A percentile compares a stretch with the other conserved stretches of the same genome.
These are phyloP conservation scores for Codiaeum variegatum DNA, from an alignment of 441 rosid genomes.

Conservation along the genomic window DNA sequence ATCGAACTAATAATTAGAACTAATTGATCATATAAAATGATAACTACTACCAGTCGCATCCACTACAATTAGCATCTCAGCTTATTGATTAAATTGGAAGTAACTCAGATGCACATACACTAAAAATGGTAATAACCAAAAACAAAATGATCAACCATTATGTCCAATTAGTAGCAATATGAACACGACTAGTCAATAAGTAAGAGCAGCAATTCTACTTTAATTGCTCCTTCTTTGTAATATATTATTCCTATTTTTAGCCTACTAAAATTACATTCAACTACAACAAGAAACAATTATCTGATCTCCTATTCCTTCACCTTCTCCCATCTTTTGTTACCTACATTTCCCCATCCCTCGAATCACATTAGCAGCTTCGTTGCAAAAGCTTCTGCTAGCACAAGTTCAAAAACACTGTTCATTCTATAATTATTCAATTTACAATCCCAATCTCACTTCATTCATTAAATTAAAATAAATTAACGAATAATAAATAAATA, in stretches of 20 bases:
- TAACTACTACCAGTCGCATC: background rate
- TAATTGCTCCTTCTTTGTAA: background rate
- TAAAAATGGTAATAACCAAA: conserved; percentile 9
- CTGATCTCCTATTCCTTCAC: background rate
- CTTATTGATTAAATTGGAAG: conserved; percentile 8
- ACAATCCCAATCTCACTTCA: conserved; percentile 37
- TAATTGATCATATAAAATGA: background rate
- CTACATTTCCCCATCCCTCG: background rate
- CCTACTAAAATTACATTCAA: background rate
- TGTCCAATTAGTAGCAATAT: background rate
- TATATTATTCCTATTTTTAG: background rate
- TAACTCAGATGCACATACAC: background rate
- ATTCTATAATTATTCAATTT: conserved; percentile 24
- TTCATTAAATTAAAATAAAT: conserved; percentile 11
- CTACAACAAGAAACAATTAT: background rate
- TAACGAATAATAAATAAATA: background rate
- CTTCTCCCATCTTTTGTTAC: background rate
- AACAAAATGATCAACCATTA: conserved; percentile 3
- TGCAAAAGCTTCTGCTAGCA: conserved; percentile 1
- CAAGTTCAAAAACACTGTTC: conserved; percentile 10
- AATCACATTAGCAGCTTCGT: conserved; percentile 20
- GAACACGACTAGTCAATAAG: background rate
- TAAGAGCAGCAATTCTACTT: conserved; percentile 2
- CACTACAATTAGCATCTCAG: background rate
- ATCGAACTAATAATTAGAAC: background rate